Evolutionary conservation across 768 basidiomycete species (phyloP).

Genomic region (Russula abietina): DNA sequence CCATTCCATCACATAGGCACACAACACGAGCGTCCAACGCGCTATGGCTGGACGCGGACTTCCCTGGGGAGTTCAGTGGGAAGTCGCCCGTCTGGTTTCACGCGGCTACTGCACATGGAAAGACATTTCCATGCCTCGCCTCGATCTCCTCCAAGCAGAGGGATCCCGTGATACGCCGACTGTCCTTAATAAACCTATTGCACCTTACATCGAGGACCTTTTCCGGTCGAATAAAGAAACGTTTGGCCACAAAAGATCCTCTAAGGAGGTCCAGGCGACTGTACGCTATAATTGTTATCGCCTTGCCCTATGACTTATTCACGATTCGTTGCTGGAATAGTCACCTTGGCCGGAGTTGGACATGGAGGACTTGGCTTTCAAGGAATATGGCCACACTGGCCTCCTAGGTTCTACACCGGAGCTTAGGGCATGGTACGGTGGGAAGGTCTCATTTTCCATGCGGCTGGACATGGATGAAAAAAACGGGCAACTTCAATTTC

Average conservation of each 20-base stretch:
- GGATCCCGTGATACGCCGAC: neutral
- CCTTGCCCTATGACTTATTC: neutral
- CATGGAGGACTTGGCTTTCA: slow-evolving; percentile 42
- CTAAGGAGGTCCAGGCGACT: slow-evolving; percentile 8
- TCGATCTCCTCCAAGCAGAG: slow-evolving; percentile 29
- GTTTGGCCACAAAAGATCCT: neutral
- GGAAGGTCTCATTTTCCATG: slow-evolving; percentile 50
- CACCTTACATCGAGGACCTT: neutral
- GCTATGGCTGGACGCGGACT: slow-evolving; percentile 18
- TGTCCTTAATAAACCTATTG: neutral
- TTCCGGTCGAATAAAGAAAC: neutral
- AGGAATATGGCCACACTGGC: slow-evolving; percentile 29
- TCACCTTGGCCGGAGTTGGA: slow-evolving; percentile 61
- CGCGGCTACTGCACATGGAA: slow-evolving; percentile 30
- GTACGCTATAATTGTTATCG: slow-evolving; percentile 1
- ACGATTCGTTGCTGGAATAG: slow-evolving; percentile 30
- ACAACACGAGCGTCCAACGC: slow-evolving; percentile 5
- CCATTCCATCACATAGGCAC: slow-evolving; percentile 1
- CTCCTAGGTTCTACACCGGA: slow-evolving; percentile 38
- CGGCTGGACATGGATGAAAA: slow-evolving; percentile 27
- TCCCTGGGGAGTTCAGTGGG: slow-evolving; percentile 45
- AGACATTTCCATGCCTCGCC: slow-evolving; percentile 29
- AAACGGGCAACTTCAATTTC: slow-evolving; percentile 32
- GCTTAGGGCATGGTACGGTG: slow-evolving; percentile 50
- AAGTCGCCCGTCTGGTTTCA: slow-evolving; percentile 43